phyloP scores from a whole-genome alignment of 768 basidiomycete species.

The Russula sp. region DNA sequence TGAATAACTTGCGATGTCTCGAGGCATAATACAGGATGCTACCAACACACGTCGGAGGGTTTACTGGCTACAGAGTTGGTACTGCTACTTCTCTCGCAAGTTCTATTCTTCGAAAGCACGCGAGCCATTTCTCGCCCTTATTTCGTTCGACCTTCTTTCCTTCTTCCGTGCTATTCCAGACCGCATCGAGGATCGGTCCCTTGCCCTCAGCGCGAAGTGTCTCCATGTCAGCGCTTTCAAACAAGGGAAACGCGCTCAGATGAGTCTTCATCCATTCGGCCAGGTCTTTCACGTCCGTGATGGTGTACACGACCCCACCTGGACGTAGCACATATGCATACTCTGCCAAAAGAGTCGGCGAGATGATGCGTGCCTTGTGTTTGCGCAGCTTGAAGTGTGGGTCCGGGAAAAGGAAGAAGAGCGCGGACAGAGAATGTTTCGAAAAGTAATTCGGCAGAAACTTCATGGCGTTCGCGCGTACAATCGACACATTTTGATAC shows the following conservation, averaged over 20 bases:
- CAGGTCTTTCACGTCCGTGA: constrained; percentile 93
- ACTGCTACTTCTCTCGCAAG: constrained; percentile 10
- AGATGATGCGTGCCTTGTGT: constrained; percentile 98
- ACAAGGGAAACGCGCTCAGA: constrained; percentile 83
- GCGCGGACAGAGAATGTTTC: constrained; percentile 83
- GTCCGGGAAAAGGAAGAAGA: constrained; percentile 99
- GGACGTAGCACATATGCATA: constrained; percentile 91
- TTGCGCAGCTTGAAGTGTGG: constrained; percentile 98
- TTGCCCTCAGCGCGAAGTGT: constrained; percentile 72
- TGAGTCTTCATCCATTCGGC: constrained; percentile 95
- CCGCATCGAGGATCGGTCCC: constrained; percentile 75
- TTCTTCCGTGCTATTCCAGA: constrained; percentile 88
- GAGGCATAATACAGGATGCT: neutral
- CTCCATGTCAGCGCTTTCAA: constrained; percentile 73
- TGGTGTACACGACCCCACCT: constrained; percentile 96
- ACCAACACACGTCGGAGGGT: neutral
- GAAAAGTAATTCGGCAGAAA: constrained; percentile 95
- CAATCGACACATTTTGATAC: constrained; percentile 88
- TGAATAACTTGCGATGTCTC: neutral
- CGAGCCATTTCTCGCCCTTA: constrained; percentile 85
- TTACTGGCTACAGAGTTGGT: constrained; percentile 10
- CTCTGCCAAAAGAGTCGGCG: constrained; percentile 94
- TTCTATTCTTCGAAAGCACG: constrained; percentile 75
- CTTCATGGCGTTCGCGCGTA: constrained; percentile 98
- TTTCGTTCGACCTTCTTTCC: constrained; percentile 96